Evolutionary conservation across 2,329 filamentous ascomycete genomes (phyloP).

Genomic region (Berkeleyomyces basicola): DNA sequence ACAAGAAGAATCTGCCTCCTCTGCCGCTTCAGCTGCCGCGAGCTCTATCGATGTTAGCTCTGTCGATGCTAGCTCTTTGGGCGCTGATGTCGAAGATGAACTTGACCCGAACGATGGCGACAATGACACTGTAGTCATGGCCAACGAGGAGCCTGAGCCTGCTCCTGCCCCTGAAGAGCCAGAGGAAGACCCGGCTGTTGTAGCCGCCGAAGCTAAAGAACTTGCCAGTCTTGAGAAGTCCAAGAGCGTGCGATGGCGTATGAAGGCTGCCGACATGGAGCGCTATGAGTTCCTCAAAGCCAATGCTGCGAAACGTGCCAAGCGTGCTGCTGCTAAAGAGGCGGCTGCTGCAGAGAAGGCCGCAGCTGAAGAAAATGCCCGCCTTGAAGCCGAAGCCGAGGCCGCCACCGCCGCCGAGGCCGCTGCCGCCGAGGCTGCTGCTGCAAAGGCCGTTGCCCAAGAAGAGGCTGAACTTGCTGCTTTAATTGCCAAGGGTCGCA

Average conservation of each 20-base stretch:
- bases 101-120: slow-evolving; percentile 10
- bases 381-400: slow-evolving; percentile 1
- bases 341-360: slow-evolving; percentile 1
- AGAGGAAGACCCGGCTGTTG: slow-evolving; percentile 9
- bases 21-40: slow-evolving; percentile 6
- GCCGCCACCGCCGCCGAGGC: background rate
- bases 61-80: background rate
- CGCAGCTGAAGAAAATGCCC: background rate
- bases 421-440: background rate
- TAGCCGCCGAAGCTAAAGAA: slow-evolving; percentile 6
- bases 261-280: background rate
- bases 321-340: slow-evolving; percentile 6
- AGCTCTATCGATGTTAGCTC: background rate
- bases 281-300: slow-evolving; percentile 6
- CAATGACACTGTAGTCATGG: slow-evolving; percentile 12
- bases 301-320: slow-evolving; percentile 4
- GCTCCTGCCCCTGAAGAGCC: background rate
- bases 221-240: slow-evolving; percentile 6
- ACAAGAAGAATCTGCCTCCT: slow-evolving; percentile 10
- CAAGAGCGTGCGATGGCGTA: background rate
- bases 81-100: slow-evolving; percentile 11
- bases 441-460: background rate
- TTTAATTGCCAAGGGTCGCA: background rate
- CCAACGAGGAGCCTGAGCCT: slow-evolving; percentile 8
- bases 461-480: slow-evolving; percentile 5